These are phyloP conservation scores for Apostasia ramifera DNA, from an alignment of 106 monocot genomes.

Conservation along the genomic window DNA sequence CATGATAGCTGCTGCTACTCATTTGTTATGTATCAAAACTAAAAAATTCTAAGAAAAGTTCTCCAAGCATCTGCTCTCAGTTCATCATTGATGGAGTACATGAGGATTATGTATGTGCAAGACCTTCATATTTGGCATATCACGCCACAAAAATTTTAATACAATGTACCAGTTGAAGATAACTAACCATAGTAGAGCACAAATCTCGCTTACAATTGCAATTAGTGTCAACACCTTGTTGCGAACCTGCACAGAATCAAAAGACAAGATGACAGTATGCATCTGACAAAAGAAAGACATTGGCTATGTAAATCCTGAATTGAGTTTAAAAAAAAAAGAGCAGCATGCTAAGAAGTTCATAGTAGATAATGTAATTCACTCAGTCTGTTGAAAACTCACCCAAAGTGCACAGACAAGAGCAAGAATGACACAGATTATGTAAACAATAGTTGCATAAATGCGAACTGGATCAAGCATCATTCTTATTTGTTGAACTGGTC, in stretches of 20 bases:
- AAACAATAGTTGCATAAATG: conserved; percentile 71
- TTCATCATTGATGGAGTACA: no score
- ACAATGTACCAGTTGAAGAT: neutral
- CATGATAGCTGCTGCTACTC: neutral
- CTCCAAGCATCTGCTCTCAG: neutral
- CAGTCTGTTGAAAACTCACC: conserved; percentile 23
- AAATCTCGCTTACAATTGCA: conserved; percentile 74
- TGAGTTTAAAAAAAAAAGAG: no score
- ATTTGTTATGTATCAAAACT: neutral
- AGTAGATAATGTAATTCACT: no score
- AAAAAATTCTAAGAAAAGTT: neutral
- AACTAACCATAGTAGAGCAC: conserved; percentile 79
- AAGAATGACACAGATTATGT: conserved; percentile 58
- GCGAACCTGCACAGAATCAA: conserved; percentile 57
- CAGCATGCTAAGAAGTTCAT: no score
- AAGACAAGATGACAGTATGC: neutral
- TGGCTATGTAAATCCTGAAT: no score
- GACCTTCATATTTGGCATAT: neutral
- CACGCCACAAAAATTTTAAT: neutral
- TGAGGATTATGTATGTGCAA: no score
- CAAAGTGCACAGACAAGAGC: conserved; percentile 83
- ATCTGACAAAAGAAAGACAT: no score
- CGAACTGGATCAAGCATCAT: conserved; percentile 98
- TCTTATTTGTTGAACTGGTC: conserved; percentile 62
- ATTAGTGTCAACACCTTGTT: conserved; percentile 82